phyloP scores from a whole-genome alignment of 352 stramenopile species.

The Globisporangium echinulatum region DNA sequence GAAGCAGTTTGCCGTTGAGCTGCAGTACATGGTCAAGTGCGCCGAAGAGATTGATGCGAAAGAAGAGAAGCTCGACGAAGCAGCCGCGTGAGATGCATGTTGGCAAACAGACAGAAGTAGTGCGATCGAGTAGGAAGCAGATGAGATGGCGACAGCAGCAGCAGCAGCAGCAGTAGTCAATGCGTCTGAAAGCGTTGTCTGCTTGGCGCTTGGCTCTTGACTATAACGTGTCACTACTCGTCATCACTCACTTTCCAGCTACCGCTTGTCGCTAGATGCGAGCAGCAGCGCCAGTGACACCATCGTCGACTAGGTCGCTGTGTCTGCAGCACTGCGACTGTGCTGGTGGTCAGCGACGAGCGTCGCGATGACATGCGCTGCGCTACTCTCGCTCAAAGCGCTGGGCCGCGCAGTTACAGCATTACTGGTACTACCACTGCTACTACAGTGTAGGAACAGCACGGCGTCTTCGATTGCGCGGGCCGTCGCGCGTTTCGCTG shows the following conservation, averaged over 20 bases:
- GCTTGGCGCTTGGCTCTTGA: neutral
- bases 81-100: too few relatives aligned
- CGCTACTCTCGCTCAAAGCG: conserved; percentile 2
- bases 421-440: neutral
- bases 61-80: conserved; percentile 65
- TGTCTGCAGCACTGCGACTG: too few relatives aligned
- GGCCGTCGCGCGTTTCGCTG: too few relatives aligned
- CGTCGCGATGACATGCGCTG: neutral
- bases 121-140: neutral
- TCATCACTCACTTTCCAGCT: neutral
- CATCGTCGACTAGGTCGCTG: too few relatives aligned
- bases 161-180: neutral
- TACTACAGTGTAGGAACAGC: too few relatives aligned
- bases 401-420: neutral
- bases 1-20: conserved; percentile 60
- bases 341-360: neutral
- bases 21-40: conserved; percentile 87
- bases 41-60: conserved; percentile 69
- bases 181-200: neutral
- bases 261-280: neutral
- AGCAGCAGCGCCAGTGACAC: too few relatives aligned
- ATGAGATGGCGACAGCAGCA: neutral
- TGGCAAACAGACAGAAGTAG: neutral
- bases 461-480: too few relatives aligned
- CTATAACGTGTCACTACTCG: too few relatives aligned